Conservation (phyloP, 2,329 filamentous ascomycete species). For the Cladosporium sp. region DNA sequence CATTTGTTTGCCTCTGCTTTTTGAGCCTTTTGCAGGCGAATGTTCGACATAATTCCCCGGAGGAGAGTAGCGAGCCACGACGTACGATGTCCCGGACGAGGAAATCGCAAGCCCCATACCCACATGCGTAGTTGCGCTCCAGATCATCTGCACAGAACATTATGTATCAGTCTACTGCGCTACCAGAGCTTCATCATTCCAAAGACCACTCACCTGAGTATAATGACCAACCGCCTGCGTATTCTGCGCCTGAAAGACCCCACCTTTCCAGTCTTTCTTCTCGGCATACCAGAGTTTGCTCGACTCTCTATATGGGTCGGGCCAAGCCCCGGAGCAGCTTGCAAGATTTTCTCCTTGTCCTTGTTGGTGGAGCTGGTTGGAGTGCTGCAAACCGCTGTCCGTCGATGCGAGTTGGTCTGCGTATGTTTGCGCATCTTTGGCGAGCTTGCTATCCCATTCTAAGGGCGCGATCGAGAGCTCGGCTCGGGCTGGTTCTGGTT, state of each 20-base stretch:
- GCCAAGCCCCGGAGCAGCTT: neutral
- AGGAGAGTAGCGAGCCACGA: slow-evolving; percentile 22
- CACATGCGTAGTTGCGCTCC: slow-evolving; percentile 19
- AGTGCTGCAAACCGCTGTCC: slow-evolving; percentile 5
- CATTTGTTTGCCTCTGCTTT: neutral
- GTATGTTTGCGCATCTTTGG: neutral
- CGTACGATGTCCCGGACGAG: slow-evolving; percentile 18
- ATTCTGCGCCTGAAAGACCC: neutral
- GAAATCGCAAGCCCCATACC: slow-evolving; percentile 21
- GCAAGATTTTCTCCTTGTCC: slow-evolving; percentile 15
- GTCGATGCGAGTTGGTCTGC: slow-evolving; percentile 2
- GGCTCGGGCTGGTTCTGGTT: neutral
- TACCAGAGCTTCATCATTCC: neutral
- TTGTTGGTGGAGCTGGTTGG: neutral
- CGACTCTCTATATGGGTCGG: neutral
- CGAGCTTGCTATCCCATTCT: neutral
- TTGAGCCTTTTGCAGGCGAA: neutral
- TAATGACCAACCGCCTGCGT: neutral
- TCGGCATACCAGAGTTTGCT: slow-evolving; percentile 5
- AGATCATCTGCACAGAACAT: slow-evolving; percentile 13
- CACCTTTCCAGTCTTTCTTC: slow-evolving; percentile 11
- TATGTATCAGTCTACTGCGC: neutral
- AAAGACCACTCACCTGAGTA: slow-evolving; percentile 1
- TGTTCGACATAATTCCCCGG: slow-evolving; percentile 15
- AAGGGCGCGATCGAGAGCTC: neutral